These are phyloP conservation scores for Lactarius hatsudake DNA, from an alignment of 768 basidiomycete species.

Conservation along the genomic window DNA sequence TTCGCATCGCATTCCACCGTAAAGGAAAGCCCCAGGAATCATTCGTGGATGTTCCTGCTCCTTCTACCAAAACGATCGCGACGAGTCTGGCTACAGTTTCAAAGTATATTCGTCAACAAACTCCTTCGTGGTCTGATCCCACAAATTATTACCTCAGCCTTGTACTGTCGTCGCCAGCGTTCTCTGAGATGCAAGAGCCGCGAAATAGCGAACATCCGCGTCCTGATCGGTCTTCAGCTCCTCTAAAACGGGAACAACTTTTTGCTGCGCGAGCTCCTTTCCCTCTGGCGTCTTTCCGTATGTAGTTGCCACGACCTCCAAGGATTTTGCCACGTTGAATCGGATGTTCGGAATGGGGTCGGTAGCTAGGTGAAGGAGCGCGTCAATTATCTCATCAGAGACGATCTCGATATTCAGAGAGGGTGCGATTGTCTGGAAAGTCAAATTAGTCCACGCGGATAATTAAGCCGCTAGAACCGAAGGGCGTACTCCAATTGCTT, in stretches of 20 bases:
- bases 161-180: slow-evolving; percentile 39
- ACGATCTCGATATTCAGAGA: slow-evolving; percentile 83
- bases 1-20: slow-evolving; percentile 27
- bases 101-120: neutral
- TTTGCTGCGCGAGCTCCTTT: slow-evolving; percentile 65
- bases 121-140: slow-evolving; percentile 9
- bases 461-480: slow-evolving; percentile 12
- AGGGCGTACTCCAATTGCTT: slow-evolving; percentile 85
- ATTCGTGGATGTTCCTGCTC: slow-evolving; percentile 18
- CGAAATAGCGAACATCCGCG: slow-evolving; percentile 96
- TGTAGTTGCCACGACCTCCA: slow-evolving; percentile 81
- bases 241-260: slow-evolving; percentile 79
- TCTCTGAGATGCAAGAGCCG: slow-evolving; percentile 73
- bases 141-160: slow-evolving; percentile 36
- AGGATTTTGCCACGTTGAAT: slow-evolving; percentile 95
- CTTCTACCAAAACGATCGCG: slow-evolving; percentile 29
- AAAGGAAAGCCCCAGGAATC: slow-evolving; percentile 19
- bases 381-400: slow-evolving; percentile 77
- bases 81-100: slow-evolving; percentile 13
- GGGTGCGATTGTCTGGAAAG: slow-evolving; percentile 83
- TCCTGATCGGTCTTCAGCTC: slow-evolving; percentile 85
- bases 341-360: slow-evolving; percentile 99
- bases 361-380: slow-evolving; percentile 74
- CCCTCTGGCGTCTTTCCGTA: slow-evolving; percentile 68
- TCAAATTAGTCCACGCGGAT: neutral